Evolutionary conservation across 768 basidiomycete genomes (phyloP).

Genomic region (Rhodotorula toruloides): DNA sequence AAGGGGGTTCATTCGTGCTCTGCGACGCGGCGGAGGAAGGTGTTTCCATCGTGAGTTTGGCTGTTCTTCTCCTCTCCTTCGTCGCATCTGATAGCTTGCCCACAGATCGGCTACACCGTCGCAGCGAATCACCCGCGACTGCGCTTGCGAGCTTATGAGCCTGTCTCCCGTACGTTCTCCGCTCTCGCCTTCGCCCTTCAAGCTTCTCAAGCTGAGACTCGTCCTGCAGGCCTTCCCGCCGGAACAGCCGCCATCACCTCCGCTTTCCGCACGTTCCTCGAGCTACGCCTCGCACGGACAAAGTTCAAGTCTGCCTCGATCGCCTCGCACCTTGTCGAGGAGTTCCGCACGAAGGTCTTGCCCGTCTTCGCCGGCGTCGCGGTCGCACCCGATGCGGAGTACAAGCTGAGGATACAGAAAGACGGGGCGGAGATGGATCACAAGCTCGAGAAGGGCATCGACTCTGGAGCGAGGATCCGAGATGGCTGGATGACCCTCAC

Average conservation of each 20-base stretch:
- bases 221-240: conserved; percentile 8
- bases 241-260: conserved; percentile 3
- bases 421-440: background rate
- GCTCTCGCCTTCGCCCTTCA: background rate
- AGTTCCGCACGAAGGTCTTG: conserved; percentile 13
- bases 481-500: conserved; percentile 14
- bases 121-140: background rate
- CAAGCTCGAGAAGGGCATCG: conserved; percentile 6
- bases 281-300: background rate
- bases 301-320: conserved; percentile 15
- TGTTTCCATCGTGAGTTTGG: conserved; percentile 9
- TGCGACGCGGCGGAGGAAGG: conserved; percentile 20
- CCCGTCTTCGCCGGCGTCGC: background rate
- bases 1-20: conserved; percentile 11
- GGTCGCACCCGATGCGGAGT: background rate
- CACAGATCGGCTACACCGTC: conserved; percentile 21
- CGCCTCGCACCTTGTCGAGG: background rate
- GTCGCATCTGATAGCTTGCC: background rate
- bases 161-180: background rate
- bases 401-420: conserved; percentile 6
- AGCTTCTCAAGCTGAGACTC: background rate
- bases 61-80: background rate
- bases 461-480: conserved; percentile 5
- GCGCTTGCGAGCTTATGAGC: conserved; percentile 6
- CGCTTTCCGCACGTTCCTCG: conserved; percentile 2